These are phyloP conservation scores for Gomphus sp. DNA, from an alignment of 1,284 basidiomycete genomes.

Conservation along the genomic window DNA sequence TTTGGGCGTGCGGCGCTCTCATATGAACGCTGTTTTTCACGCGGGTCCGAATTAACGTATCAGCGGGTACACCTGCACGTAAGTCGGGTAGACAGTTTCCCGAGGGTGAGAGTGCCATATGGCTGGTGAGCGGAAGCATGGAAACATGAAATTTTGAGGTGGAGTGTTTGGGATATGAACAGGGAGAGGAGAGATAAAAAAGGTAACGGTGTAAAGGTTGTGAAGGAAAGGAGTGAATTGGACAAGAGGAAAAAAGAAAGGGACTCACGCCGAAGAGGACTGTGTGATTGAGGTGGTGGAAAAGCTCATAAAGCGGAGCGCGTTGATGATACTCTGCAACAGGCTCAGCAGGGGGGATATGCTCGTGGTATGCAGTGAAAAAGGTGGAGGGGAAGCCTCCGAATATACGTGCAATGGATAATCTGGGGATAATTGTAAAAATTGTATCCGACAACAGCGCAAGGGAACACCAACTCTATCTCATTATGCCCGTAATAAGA, in stretches of 20 bases:
- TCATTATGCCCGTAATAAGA: slow-evolving; percentile 49
- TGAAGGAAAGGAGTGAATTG: neutral
- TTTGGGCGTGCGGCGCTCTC: slow-evolving; percentile 7
- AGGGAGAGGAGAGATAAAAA: neutral
- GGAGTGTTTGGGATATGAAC: neutral
- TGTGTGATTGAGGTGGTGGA: slow-evolving; percentile 34
- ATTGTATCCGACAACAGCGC: no score
- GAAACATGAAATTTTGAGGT: neutral
- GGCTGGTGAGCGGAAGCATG: no score
- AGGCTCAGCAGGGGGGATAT: slow-evolving; percentile 23
- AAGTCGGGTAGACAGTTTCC: no score
- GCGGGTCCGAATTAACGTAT: no score
- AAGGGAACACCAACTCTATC: no score
- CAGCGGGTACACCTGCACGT: no score
- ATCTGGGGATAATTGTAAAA: no score
- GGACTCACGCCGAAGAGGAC: slow-evolving; percentile 53
- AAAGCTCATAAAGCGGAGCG: no score
- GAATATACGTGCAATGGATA: slow-evolving; percentile 36
- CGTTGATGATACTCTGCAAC: no score
- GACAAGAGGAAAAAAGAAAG: neutral
- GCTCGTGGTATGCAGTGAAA: no score
- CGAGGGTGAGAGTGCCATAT: no score
- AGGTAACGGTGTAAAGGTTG: neutral
- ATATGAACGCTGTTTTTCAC: neutral
- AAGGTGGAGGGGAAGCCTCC: slow-evolving; percentile 54